Conservation (phyloP, 192 early-diverging fungal genomes). For the Podila verticillata region DNA sequence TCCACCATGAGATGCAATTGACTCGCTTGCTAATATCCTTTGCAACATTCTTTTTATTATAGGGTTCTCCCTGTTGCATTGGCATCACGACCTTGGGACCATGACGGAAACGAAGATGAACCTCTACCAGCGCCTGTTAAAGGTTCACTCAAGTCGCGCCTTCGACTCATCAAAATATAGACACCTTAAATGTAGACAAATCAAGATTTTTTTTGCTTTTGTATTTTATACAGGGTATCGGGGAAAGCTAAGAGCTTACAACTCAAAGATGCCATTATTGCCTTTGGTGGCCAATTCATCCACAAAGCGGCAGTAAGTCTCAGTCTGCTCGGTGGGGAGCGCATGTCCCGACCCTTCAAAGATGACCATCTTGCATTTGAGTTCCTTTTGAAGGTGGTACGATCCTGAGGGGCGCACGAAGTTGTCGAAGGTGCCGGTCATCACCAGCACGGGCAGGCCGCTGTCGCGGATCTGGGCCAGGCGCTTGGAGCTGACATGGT, state of each 20-base stretch:
- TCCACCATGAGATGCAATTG: neutral
- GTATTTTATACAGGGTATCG: neutral
- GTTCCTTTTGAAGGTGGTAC: constrained; percentile 32
- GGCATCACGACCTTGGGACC: constrained; percentile 54
- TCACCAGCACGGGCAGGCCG: constrained; percentile 17
- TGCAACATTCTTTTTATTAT: neutral
- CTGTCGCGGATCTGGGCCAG: constrained; percentile 25
- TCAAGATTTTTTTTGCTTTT: neutral
- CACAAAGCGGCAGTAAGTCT: constrained; percentile 36
- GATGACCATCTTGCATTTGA: constrained; percentile 23
- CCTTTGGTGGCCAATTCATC: constrained; percentile 33
- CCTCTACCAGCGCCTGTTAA: constrained; percentile 5
- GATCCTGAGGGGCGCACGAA: constrained; percentile 47
- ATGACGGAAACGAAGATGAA: constrained; percentile 23
- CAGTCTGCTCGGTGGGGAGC: constrained; percentile 34
- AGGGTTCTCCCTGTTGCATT: constrained; percentile 58
- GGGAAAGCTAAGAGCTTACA: neutral
- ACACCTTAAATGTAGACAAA: neutral
- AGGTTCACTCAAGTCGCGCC: constrained; percentile 12
- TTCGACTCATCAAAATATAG: constrained; percentile 15
- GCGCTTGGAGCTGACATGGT: constrained; percentile 29
- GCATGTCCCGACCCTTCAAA: constrained; percentile 49
- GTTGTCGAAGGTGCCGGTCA: constrained; percentile 41
- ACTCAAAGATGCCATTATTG: constrained; percentile 35
- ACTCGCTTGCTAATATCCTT: neutral